Base-by-base conservation (phyloP, 352 stramenopile species). In the Phytophthora crassamura region DNA sequence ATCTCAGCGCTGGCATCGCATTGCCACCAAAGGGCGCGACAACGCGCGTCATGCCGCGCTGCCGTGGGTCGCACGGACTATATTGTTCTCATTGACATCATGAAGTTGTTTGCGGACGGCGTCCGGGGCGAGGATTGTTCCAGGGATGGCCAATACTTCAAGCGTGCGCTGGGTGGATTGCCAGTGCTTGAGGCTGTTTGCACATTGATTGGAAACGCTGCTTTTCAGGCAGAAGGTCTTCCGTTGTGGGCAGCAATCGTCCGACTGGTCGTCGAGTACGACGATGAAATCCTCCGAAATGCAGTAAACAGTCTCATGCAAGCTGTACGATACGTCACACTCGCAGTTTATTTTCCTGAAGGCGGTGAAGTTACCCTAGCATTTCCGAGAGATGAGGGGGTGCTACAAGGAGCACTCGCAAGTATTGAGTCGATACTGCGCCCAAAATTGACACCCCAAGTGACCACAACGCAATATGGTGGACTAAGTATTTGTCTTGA, bases 301-400 rank as follows among this genome's bases (percentile, higher is more conserved):
- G 40, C 60, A 2, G 46, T 88, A 38, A 89, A 88, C 55, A 81
- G 76, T 38, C 41, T 88, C 20, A 54, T 88, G 15, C 80, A 90
- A 63, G 72, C 76, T 11, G 28, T 88, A 56, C 80, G 80, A 14
- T 86, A 80, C 34, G 66, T 82, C 16, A 58, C 74, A 2, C 47
- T 89, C 10, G 64, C 76, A 2, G 36, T 83, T 25, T 78, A 83
- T 38, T 82, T 75, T 50, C 70, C 63, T 32, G 22, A 70, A 10
- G 62, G 76, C 49, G 32, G 34, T 1, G 49, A 63, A 8, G 51
- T 80, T 34, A 61, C 60, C 11, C 64, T 82, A 25, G 58, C 48
- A 6, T 73, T 76, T 56, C 47, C 64, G 22, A 56, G 52, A 12
- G 71, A 64, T 39, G 36, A 64, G 41, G 28, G 30, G 4, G 54